Conservation (phyloP, 768 basidiomycete genomes). For the Macrolepiota fuliginosa region DNA sequence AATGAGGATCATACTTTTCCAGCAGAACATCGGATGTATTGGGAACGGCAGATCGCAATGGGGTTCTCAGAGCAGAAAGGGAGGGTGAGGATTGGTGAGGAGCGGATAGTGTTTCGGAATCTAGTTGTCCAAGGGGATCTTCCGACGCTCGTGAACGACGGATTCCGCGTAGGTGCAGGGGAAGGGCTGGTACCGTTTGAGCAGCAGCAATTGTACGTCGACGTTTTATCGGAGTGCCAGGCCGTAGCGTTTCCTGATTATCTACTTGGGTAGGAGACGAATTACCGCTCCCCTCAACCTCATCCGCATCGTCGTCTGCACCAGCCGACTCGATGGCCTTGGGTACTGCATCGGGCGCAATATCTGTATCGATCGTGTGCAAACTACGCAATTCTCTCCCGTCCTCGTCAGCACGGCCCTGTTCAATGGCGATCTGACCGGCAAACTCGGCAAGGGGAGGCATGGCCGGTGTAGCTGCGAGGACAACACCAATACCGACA, state of each 20-base stretch:
- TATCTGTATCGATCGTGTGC: slow-evolving; percentile 48
- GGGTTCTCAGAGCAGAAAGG: slow-evolving; percentile 46
- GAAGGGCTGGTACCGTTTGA: slow-evolving; percentile 73
- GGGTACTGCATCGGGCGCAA: slow-evolving; percentile 20
- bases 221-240: slow-evolving; percentile 27
- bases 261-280: slow-evolving; percentile 8
- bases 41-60: slow-evolving; percentile 40
- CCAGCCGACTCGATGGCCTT: background rate
- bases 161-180: slow-evolving; percentile 53
- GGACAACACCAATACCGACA: slow-evolving; percentile 79
- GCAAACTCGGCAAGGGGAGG: slow-evolving; percentile 69
- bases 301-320: slow-evolving; percentile 35
- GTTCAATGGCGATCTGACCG: slow-evolving; percentile 85
- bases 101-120: slow-evolving; percentile 34
- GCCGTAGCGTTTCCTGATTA: slow-evolving; percentile 14
- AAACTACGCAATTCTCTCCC: slow-evolving; percentile 43
- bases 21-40: slow-evolving; percentile 56
- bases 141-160: slow-evolving; percentile 60
- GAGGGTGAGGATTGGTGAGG: slow-evolving; percentile 76
- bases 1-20: slow-evolving; percentile 61
- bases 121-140: slow-evolving; percentile 74
- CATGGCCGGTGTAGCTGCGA: slow-evolving; percentile 77
- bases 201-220: slow-evolving; percentile 59
- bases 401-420: slow-evolving; percentile 77
- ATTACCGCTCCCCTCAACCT: slow-evolving; percentile 25